Evolutionary conservation across 2,329 filamentous ascomycete species (phyloP), one percentile per base, ranked within the genome.

Genomic region (Penicillium sp.): DNA sequence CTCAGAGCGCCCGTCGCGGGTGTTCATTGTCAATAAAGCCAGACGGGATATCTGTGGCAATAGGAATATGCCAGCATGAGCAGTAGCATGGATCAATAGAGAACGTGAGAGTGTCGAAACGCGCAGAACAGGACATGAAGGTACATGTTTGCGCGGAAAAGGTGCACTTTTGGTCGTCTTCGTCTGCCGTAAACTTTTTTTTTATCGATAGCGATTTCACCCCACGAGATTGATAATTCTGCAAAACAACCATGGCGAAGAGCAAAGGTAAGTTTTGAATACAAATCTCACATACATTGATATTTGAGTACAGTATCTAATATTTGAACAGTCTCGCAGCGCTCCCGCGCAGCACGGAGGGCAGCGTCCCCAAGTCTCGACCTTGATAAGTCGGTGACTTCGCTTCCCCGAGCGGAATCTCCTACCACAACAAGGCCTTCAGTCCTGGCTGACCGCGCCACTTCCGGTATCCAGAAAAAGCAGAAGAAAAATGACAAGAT

Each of bases 271-370:
- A 67, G 67, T 68, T 58, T 68, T 59, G 53, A 31, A 38, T 43
- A 55, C 11, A 1, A 48, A 47, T 32, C 8, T 24, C 14, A 11
- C 3, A 42, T 43, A 35, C 7, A 37, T 43, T 55, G 35, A 26
- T 31, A 20, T 50, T 24, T 10, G 2, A 24, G 31, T 48, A 20
- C 49, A 24, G 31, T 48, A 20, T 50, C 61, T 61, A 58, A 62
- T 46, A 40, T 44, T 40, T n/a, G 26, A 37, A 22, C 58, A 85
- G 82, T 77, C 56, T 81, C 82, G 2, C 61, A 78, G 16, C 82
- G 82, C 66, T 85, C 84, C 48, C 82, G 84, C 55, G 83, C 84
- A 53, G 82, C 82, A 37, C 80, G 83, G 61, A 79, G 84, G 63
- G 83, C 78, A 59, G 77, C 74, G 51, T 83, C 82, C 6, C 84